phyloP scores from a whole-genome alignment of 331 rosid species.

The Telfairia occidentalis region DNA sequence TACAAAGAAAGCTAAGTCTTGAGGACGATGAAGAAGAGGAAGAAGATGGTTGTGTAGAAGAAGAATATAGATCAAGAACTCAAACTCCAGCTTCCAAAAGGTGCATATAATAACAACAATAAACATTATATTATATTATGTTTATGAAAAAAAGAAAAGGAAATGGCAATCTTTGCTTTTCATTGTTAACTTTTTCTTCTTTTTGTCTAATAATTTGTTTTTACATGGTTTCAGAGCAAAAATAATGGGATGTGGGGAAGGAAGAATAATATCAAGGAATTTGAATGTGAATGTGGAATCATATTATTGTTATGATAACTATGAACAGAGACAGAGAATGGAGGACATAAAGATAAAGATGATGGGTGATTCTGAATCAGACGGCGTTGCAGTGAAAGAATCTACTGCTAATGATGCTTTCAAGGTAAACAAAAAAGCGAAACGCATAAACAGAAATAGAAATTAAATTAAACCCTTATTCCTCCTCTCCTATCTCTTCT shows the following conservation, averaged over 20 bases:
- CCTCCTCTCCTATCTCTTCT: background rate
- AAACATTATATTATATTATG: background rate
- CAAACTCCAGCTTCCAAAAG: background rate
- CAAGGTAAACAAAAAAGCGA: background rate
- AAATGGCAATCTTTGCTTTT: background rate
- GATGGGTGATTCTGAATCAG: background rate
- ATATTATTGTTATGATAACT: background rate
- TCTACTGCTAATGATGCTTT: background rate
- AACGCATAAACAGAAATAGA: too few species aligned
- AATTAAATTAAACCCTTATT: background rate
- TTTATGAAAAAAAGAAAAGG: background rate
- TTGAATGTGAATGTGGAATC: background rate
- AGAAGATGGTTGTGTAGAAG: background rate
- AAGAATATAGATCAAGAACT: constrained; percentile 1
- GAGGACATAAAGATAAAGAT: background rate
- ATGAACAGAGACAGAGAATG: background rate
- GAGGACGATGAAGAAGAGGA: background rate
- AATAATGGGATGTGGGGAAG: background rate
- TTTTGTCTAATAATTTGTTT: background rate
- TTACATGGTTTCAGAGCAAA: background rate
- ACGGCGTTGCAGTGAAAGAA: background rate
- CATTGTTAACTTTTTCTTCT: background rate
- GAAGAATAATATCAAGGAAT: background rate
- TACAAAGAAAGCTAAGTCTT: background rate
- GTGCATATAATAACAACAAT: background rate